phyloP scores from a whole-genome alignment of 495 filamentous ascomycete species.

The Lichina pygmaea region DNA sequence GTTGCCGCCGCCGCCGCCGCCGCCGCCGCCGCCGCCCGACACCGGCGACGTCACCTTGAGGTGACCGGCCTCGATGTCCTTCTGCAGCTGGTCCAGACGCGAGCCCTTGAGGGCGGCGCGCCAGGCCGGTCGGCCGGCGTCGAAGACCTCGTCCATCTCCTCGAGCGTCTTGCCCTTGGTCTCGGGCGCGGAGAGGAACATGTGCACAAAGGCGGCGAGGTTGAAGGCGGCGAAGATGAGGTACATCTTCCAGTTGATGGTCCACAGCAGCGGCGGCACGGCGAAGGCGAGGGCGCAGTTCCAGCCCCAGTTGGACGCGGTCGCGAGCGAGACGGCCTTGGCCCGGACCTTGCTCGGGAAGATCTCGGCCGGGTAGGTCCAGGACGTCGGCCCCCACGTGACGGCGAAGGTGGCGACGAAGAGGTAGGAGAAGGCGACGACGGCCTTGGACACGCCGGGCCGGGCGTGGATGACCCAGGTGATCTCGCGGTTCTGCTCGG shows the following conservation, averaged over 20 bases:
- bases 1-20: no score
- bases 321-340: slow-evolving; percentile 36
- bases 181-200: slow-evolving; percentile 29
- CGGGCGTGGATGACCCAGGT: neutral
- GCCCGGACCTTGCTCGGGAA: slow-evolving; percentile 38
- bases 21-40: no score
- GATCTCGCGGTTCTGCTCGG: neutral
- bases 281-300: slow-evolving; percentile 19
- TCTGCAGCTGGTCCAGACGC: slow-evolving; percentile 8
- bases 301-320: slow-evolving; percentile 35
- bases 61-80: slow-evolving; percentile 10
- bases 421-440: slow-evolving; percentile 36
- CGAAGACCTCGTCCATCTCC: slow-evolving; percentile 14
- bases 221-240: slow-evolving; percentile 23
- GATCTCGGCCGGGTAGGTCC: slow-evolving; percentile 21
- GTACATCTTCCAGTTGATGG: slow-evolving; percentile 29
- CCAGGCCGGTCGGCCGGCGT: slow-evolving; percentile 11
- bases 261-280: slow-evolving; percentile 24
- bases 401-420: slow-evolving; percentile 36
- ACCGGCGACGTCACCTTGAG: slow-evolving; percentile 5
- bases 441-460: slow-evolving; percentile 16
- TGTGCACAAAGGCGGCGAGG: slow-evolving; percentile 26
- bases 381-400: slow-evolving; percentile 30
- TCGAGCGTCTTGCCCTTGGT: slow-evolving; percentile 21
- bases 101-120: slow-evolving; percentile 4